A percentile compares a stretch with the other conserved stretches of the same genome.
phyloP scores from a whole-genome alignment of 2,329 filamentous ascomycete genomes.

The Whalleya microplaca region DNA sequence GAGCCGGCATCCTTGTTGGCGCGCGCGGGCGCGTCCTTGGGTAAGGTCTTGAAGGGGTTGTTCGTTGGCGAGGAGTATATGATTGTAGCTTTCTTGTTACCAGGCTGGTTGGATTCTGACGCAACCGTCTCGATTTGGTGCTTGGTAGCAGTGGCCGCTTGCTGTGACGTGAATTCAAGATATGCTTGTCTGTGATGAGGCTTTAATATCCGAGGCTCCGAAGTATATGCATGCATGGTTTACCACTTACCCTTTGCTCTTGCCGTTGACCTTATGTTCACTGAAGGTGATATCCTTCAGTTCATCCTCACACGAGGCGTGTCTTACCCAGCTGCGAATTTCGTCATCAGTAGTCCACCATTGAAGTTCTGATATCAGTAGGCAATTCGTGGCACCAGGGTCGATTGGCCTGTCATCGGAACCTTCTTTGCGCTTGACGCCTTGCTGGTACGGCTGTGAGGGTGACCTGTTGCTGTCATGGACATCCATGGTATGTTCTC shows the following conservation, averaged over 20 bases:
- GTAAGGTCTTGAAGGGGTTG: conserved; percentile 90
- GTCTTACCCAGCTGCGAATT: conserved; percentile 81
- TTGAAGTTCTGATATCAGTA: conserved; percentile 86
- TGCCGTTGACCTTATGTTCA: conserved; percentile 98
- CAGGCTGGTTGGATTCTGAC: conserved; percentile 56
- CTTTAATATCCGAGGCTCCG: conserved; percentile 4
- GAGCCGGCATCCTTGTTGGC: conserved; percentile 60
- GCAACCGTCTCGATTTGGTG: conserved; percentile 69
- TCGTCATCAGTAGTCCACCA: conserved; percentile 99
- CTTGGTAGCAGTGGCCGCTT: conserved; percentile 85
- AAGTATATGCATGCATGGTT: not conserved
- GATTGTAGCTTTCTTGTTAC: conserved; percentile 72
- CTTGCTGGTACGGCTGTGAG: conserved; percentile 50
- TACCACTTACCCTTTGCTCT: conserved; percentile 85
- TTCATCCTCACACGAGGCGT: conserved; percentile 81
- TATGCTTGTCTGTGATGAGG: conserved; percentile 69
- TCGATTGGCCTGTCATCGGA: conserved; percentile 64
- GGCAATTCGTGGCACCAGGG: conserved; percentile 65
- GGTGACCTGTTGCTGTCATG: conserved; percentile 38
- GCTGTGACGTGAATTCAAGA: conserved; percentile 79
- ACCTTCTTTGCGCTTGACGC: conserved; percentile 63
- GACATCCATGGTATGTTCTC: conserved; percentile 38
- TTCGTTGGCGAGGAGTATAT: conserved; percentile 75
- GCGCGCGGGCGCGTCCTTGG: conserved; percentile 81
- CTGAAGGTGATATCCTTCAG: conserved; percentile 94